phyloP scores from a whole-genome alignment of 176 grass and related monocot genomes.

The Aegilops umbellulata region DNA sequence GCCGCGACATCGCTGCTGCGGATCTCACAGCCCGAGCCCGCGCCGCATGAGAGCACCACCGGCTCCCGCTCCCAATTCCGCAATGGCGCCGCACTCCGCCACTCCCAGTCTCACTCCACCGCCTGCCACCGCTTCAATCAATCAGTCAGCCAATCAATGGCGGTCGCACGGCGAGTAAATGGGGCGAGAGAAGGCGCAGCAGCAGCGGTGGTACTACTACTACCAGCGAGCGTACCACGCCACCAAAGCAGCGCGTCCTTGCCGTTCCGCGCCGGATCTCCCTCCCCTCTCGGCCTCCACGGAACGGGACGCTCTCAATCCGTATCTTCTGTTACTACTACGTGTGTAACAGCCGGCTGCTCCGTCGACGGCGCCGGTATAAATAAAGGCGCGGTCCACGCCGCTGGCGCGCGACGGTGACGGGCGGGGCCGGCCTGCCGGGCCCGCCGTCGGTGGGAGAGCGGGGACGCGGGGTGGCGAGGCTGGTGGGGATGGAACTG shows the following conservation, averaged over 20 bases:
- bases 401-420: background rate
- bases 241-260: background rate
- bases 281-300: background rate
- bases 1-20: slow-evolving; percentile 63
- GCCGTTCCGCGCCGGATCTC: slow-evolving; percentile 28
- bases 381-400: slow-evolving; percentile 18
- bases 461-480: background rate
- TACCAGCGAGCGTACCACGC: too few relatives aligned
- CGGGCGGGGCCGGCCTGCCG: background rate
- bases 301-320: slow-evolving; percentile 14
- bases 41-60: background rate
- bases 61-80: slow-evolving; percentile 17
- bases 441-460: slow-evolving; percentile 24
- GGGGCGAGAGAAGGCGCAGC: background rate
- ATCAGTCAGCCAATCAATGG: background rate
- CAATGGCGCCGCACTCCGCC: background rate
- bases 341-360: background rate
- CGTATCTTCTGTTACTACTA: too few relatives aligned
- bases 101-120: background rate
- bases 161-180: background rate
- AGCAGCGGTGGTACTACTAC: too few relatives aligned
- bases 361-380: background rate
- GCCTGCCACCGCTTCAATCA: background rate
- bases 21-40: slow-evolving; percentile 38
- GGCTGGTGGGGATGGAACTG: slow-evolving; percentile 20